phyloP scores from a whole-genome alignment of 2,329 filamentous ascomycete genomes.

The Neopestalotiopsis sp. region DNA sequence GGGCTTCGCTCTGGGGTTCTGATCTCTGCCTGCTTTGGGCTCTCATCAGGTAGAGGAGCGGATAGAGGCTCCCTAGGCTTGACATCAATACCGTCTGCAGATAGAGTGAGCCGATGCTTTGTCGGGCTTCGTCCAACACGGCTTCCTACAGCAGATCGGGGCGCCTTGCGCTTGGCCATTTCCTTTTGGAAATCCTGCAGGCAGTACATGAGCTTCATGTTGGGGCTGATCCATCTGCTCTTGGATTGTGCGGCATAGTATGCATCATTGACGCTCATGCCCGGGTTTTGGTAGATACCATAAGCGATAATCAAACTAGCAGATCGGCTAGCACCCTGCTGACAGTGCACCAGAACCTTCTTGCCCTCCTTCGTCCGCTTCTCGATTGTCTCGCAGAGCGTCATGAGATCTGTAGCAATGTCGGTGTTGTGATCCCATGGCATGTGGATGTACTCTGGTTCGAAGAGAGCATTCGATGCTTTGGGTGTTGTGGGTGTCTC shows the following conservation, averaged over 20 bases:
- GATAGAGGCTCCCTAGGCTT: slow-evolving; percentile 62
- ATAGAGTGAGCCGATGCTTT: slow-evolving; percentile 65
- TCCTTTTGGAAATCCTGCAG: slow-evolving; percentile 80
- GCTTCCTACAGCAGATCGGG: slow-evolving; percentile 52
- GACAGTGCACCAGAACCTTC: slow-evolving; percentile 81
- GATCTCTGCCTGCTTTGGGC: slow-evolving; percentile 47
- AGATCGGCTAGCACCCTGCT: slow-evolving; percentile 84
- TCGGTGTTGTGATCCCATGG: slow-evolving; percentile 90
- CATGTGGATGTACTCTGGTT: slow-evolving; percentile 85
- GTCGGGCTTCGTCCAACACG: slow-evolving; percentile 59
- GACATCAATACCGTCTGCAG: slow-evolving; percentile 61
- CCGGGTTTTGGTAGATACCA: slow-evolving; percentile 78
- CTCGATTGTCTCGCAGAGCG: slow-evolving; percentile 78
- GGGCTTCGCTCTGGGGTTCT: slow-evolving; percentile 48
- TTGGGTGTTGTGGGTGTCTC: slow-evolving; percentile 64
- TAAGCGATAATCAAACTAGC: slow-evolving; percentile 88
- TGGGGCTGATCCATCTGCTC: slow-evolving; percentile 87
- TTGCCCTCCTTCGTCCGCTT: slow-evolving; percentile 74
- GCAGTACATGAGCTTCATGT: slow-evolving; percentile 92
- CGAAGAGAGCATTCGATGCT: slow-evolving; percentile 45
- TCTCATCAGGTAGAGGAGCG: slow-evolving; percentile 63
- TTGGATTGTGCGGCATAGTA: slow-evolving; percentile 81
- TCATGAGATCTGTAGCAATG: slow-evolving; percentile 77
- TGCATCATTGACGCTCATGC: slow-evolving; percentile 79
- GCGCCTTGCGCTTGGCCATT: slow-evolving; percentile 54